Percentiles rank a stretch among this genome's conserved stretches.
phyloP scores from a whole-genome alignment of 164 flowering plant species.

The Magnolia kwangsiensis region DNA sequence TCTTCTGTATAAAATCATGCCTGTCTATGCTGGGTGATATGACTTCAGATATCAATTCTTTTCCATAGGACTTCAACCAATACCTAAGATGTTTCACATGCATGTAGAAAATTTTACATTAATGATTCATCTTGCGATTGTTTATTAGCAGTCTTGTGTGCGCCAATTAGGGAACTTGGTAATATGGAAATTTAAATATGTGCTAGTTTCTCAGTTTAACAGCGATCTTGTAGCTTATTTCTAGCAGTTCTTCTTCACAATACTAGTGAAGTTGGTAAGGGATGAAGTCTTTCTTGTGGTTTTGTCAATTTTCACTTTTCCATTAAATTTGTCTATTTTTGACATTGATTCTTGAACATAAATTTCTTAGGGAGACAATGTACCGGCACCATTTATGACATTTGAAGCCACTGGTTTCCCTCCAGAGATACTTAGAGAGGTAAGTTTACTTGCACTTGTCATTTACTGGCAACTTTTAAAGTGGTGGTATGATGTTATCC shows the following conservation, averaged over 20 bases:
- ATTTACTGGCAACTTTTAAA: neutral
- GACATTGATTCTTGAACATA: slow-evolving; percentile 13
- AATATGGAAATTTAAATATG: neutral
- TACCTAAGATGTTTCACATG: neutral
- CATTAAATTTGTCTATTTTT: slow-evolving; percentile 10
- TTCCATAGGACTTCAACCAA: neutral
- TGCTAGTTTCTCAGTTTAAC: neutral
- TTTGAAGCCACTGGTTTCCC: slow-evolving; percentile 83
- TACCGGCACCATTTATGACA: slow-evolving; percentile 80
- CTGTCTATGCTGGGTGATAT: neutral
- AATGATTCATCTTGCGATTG: neutral
- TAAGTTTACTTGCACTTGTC: slow-evolving; percentile 26
- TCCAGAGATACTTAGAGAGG: slow-evolving; percentile 78
- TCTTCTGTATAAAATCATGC: neutral
- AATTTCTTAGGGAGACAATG: slow-evolving; percentile 64
- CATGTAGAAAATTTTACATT: neutral
- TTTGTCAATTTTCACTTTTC: neutral
- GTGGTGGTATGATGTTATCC: neutral
- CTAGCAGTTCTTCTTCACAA: neutral
- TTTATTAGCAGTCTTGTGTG: neutral
- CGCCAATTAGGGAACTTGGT: neutral
- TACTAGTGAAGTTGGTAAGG: neutral
- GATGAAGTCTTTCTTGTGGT: neutral
- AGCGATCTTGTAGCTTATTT: neutral
- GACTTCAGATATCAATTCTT: neutral